Base-by-base conservation (phyloP, 345 rosid species). In the Arabis hirsuta region DNA sequence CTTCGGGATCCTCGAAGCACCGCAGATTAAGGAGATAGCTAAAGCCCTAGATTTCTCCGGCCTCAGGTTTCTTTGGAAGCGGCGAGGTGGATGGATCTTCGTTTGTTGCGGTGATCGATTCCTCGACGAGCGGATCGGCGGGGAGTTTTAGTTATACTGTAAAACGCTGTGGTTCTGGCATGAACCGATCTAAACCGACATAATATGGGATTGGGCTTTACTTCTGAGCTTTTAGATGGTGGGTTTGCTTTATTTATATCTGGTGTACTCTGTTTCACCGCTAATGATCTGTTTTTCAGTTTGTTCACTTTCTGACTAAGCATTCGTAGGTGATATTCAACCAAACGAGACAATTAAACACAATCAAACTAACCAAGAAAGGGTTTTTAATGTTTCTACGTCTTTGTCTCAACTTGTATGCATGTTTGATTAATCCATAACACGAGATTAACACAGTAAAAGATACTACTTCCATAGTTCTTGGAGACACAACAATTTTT, bases 61-160 rank as follows among this genome's bases (percentile, higher is more conserved):
- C 16, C 16, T 16, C 16, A 16, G 16, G 16, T 16, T 16, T 16
- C 16, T 16, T 16, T 16, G 16, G 75, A 70, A 41, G 65, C 50
- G 31, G 79, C 72, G 4, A 80, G 77, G 73, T 3, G 84, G 82
- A 8, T 16, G 84, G 87, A 55, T 71, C 86, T 34, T 82, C 89
- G 1, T 73, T 73, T 71, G 50, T 20, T 39, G 77, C 78, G 0
- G 73, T 75, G 24, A 77, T 50, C 41, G 44, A 48, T 62, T 82
- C 42, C 42, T 79, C 6, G 70, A 79, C 14, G 79, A 79, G 27
- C 27, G 75, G 46, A 13, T 80, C 31, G 67, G 74, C 39, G 41
- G 1, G 1, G 22, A 36, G 3, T 34, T 3, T 61, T 67, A 66
- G 50, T 39, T 62, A 4, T 10, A 6, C 13, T n/a, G 16, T 44